Percentiles rank a stretch among this genome's conserved stretches.
Evolutionary conservation across 1,284 basidiomycete species (phyloP).

Genomic region (Vanrija humicola): DNA sequence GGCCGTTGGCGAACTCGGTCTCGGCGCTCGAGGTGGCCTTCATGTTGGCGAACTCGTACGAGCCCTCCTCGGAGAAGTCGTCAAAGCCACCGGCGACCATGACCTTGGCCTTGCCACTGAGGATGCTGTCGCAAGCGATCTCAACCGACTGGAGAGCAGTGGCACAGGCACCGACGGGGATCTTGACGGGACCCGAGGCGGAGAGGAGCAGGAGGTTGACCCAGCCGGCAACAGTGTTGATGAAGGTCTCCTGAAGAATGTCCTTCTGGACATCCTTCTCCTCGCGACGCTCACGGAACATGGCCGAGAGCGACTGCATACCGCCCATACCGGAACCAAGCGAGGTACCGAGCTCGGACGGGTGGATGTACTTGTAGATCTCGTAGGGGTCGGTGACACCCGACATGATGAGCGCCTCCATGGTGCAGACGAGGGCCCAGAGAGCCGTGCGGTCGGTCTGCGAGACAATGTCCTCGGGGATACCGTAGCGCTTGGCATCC

Average conservation of each 20-base stretch:
- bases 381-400: conserved; percentile 98
- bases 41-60: conserved; percentile 98
- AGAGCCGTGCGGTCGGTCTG: conserved; percentile 86
- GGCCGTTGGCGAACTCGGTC: conserved; percentile 96
- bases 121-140: conserved; percentile 92
- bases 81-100: conserved; percentile 99
- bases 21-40: conserved; percentile 97
- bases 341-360: conserved; percentile 87
- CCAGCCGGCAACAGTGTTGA: conserved; percentile 98
- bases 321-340: conserved; percentile 98
- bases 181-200: conserved; percentile 95
- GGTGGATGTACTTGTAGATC: conserved; percentile 93
- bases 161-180: conserved; percentile 97
- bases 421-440: conserved; percentile 91
- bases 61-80: conserved; percentile 95
- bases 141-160: conserved; percentile 96
- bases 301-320: conserved; percentile 77
- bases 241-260: conserved; percentile 98
- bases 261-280: conserved; percentile 98
- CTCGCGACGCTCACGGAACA: conserved; percentile 98
- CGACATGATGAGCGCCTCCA: conserved; percentile 94
- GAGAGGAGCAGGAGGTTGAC: conserved; percentile 90
- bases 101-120: conserved; percentile 94
- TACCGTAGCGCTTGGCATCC: conserved; percentile 92
- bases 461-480: conserved; percentile 93